phyloP scores from a whole-genome alignment of 164 flowering plant genomes.

The Protea cynaroides region DNA sequence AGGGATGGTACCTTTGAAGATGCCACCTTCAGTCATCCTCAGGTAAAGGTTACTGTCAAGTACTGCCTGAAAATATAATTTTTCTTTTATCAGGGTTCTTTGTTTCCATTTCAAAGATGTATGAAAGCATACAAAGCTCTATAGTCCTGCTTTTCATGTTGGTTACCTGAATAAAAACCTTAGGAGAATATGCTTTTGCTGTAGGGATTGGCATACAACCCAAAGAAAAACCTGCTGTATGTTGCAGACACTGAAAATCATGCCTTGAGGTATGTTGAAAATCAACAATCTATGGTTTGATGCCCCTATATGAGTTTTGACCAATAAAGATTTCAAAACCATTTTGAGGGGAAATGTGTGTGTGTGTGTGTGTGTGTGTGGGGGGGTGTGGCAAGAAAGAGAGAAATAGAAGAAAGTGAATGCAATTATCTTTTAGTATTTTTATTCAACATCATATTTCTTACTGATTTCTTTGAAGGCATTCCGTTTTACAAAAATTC shows the following conservation, averaged over 20 bases:
- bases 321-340: neutral
- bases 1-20: slow-evolving; percentile 81
- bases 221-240: slow-evolving; percentile 82
- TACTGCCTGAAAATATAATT: neutral
- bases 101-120: slow-evolving; percentile 5
- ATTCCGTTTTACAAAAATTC: too few species aligned
- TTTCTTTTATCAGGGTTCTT: neutral
- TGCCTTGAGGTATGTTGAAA: slow-evolving; percentile 75
- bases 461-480: too few species aligned
- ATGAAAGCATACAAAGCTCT: neutral
- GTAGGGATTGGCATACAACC: slow-evolving; percentile 87
- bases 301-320: neutral
- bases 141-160: slow-evolving; percentile 3
- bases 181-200: slow-evolving; percentile 2
- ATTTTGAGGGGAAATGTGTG: neutral
- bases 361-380: too few species aligned
- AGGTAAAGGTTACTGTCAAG: slow-evolving; percentile 34
- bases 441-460: too few species aligned
- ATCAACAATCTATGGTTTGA: neutral
- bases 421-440: too few species aligned
- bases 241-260: slow-evolving; percentile 99
- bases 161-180: slow-evolving; percentile 1
- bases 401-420: neutral
- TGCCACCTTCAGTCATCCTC: slow-evolving; percentile 88
- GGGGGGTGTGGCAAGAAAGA: neutral